Base-by-base conservation (phyloP, 2,329 filamentous ascomycete species). In the Fusarium tupiense region DNA sequence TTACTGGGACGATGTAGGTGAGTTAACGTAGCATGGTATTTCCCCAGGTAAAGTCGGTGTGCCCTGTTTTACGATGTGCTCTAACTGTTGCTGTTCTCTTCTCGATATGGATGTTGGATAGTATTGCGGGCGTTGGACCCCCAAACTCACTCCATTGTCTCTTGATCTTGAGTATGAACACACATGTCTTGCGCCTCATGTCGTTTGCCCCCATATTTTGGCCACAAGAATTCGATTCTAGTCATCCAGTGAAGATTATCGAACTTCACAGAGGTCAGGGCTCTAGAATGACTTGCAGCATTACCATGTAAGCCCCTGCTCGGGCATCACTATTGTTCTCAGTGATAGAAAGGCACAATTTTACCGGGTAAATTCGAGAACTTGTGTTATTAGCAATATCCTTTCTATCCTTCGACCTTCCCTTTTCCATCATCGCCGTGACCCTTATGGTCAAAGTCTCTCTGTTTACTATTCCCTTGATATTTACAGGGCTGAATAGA, bases 31-130 rank as follows among this genome's bases (percentile, higher is more conserved):
- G 46, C 70, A 73, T 67, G 43, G 46, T 7, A 68, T 69, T 72
- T 57, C 50, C 50, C 58, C 49, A 69, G 63, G 54, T 43, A 64
- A 59, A 72, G 70, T 73, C 69, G 70, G 70, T 73, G 69, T 73
- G 44, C 31, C 43, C 33, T 67, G n/a, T 52, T 49, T 49, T 44
- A 31, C 62, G 46, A 56, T 67, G 22, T 41, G 38, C 22, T 38
- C 29, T 47, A 22, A 6, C 9, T 29, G 17, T n/a, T n/a, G 43
- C 57, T 31, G 20, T 38, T 20, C 24, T 24, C 44, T 53, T 53
- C 38, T 64, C 57, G 61, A 60, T 58, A 43, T 50, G 44, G 12
- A 62, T 61, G 41, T 44, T 49, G 14, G n/a, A 40, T 40, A 64
- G 22, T 22, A 26, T 59, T 38, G 33, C 61, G 61, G 61, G 60